A percentile compares a stretch with the other conserved stretches of the same genome.
Evolutionary conservation across 2,329 filamentous ascomycete genomes (phyloP).

Genomic region (Periconia digitata): DNA sequence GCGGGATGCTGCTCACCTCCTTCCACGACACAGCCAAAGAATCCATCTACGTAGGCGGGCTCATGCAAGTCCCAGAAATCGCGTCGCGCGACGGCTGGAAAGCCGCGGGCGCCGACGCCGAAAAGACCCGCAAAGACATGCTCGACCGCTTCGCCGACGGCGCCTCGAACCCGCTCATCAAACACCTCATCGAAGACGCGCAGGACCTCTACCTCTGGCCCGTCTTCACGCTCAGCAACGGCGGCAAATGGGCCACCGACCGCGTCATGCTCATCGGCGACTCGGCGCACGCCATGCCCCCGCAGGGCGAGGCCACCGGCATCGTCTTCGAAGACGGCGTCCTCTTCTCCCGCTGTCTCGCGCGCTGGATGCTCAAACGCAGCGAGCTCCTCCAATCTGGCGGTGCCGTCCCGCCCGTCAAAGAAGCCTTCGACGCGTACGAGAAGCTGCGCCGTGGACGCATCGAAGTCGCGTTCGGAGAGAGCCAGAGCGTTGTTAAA

Average conservation of each 20-base stretch:
- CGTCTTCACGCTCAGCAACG: slow-evolving; percentile 48
- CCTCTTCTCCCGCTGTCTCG: slow-evolving; percentile 49
- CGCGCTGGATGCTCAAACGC: slow-evolving; percentile 47
- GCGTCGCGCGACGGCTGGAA: slow-evolving; percentile 50
- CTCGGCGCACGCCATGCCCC: slow-evolving; percentile 54
- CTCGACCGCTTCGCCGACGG: slow-evolving; percentile 41
- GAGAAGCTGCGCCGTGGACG: slow-evolving; percentile 48
- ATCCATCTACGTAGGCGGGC: slow-evolving; percentile 47
- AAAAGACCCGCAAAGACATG: slow-evolving; percentile 46
- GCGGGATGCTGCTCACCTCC: slow-evolving; percentile 49
- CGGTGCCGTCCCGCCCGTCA: slow-evolving; percentile 29
- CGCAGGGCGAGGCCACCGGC: slow-evolving; percentile 54
- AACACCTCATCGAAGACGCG: slow-evolving; percentile 45
- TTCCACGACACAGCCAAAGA: slow-evolving; percentile 42
- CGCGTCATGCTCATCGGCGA: slow-evolving; percentile 50
- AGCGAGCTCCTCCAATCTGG: slow-evolving; percentile 24
- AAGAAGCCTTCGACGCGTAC: slow-evolving; percentile 52
- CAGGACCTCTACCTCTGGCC: slow-evolving; percentile 50
- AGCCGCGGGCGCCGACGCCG: slow-evolving; percentile 46
- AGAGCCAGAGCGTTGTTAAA: slow-evolving; percentile 49
- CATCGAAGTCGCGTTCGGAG: slow-evolving; percentile 50
- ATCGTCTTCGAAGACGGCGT: slow-evolving; percentile 57
- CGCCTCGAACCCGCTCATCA: slow-evolving; percentile 39
- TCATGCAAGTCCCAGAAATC: slow-evolving; percentile 49
- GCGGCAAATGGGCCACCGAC: slow-evolving; percentile 49